Percentiles rank a stretch among this genome's conserved stretches.
Evolutionary conservation across 2,329 filamentous ascomycete genomes (phyloP).

Genomic region (Aspergillus nomiae): DNA sequence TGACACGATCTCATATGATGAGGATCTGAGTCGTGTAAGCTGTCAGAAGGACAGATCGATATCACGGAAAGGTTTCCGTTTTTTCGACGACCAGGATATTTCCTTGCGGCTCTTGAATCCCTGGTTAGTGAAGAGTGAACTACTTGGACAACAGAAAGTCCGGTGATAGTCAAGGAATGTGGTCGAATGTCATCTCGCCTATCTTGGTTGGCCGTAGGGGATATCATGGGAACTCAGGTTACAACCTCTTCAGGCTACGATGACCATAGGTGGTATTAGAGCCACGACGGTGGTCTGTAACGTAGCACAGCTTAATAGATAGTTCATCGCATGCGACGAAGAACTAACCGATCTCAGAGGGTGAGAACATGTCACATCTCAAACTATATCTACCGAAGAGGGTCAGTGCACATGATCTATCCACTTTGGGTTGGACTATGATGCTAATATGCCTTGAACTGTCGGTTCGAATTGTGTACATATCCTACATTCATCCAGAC

Average conservation of each 20-base stretch:
- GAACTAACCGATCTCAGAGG: neutral
- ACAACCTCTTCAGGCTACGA: conserved; percentile 5
- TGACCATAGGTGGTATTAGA: conserved; percentile 13
- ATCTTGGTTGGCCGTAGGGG: neutral
- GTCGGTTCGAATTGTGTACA: neutral
- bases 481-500: neutral
- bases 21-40: neutral
- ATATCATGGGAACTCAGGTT: conserved; percentile 18
- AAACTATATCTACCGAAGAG: neutral
- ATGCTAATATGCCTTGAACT: neutral
- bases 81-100: neutral
- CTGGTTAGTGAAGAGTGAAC: neutral
- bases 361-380: neutral
- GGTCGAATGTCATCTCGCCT: conserved; percentile 9
- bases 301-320: neutral
- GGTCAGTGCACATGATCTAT: neutral
- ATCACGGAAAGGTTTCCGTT: neutral
- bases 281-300: neutral
- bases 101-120: neutral
- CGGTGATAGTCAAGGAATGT: neutral
- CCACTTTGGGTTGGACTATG: neutral
- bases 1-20: conserved; percentile 1
- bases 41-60: conserved; percentile 3
- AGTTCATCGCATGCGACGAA: neutral
- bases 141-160: neutral